Base-by-base conservation (phyloP, 2,329 filamentous ascomycete species). In the Leptoxyphium fumago region DNA sequence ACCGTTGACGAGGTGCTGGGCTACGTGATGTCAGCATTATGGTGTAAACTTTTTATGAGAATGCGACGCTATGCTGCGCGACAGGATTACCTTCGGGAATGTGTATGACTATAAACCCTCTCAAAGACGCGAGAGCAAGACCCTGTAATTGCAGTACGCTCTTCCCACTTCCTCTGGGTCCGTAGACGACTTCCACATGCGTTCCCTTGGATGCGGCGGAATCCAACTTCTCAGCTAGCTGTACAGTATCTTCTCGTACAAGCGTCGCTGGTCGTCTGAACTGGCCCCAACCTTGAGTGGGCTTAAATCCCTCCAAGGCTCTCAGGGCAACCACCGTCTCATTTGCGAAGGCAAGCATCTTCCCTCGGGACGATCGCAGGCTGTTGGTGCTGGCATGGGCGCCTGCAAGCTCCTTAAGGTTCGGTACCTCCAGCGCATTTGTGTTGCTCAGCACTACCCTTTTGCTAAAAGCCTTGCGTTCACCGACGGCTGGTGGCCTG, bases 371-470 rank as follows among this genome's bases (percentile, higher is more conserved):
- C 1, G 45, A 38, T 40, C 14, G 39, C 43, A 40, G 44, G 39
- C 36, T 44, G 52, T 47, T 48, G 3, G 45, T 42, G 14, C 44
- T 48, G 21, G 81, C 66, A 38, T 71, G 74, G 49, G 73, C 67
- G 9, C 64, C 59, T 10, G 65, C 71, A 44, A 94, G 58, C 41
- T 80, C 73, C 47, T 72, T 65, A 52, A 94, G 70, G 10, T 77
- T 82, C 18, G 70, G 60, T 7, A 96, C 82, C 47, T 81, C 77
- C 32, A 95, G 69, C 41, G 91, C 91, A 66, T 94, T 96, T 63
- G 84, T 83, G 67, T 96, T 98, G 70, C 82, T 89, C 48, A 98
- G 77, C 47, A 93, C 79, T 56, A 98, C 84, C 53, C 84, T 79
- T 70, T 93, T 94, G 52, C 87, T 80, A 60, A 84, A 71, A 26